These are phyloP conservation scores for Metschnikowia santaceciliae DNA, from an alignment of 805 yeast species.

Conservation along the genomic window DNA sequence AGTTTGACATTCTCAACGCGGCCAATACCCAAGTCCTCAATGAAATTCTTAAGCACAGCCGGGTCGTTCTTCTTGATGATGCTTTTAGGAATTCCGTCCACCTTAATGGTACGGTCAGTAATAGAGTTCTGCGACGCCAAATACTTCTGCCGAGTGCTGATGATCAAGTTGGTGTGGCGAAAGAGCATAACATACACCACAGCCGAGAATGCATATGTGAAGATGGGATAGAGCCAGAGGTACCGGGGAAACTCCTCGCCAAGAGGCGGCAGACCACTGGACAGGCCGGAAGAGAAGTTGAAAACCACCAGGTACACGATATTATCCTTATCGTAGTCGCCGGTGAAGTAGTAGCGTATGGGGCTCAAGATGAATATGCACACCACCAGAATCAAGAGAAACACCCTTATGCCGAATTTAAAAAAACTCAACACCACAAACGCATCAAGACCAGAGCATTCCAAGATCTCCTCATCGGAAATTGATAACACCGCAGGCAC, in stretches of 20 bases:
- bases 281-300: constrained; percentile 2
- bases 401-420: constrained; percentile 27
- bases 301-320: constrained; percentile 16
- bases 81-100: constrained; percentile 51
- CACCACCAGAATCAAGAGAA: constrained; percentile 18
- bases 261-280: constrained; percentile 21
- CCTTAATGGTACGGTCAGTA: constrained; percentile 54
- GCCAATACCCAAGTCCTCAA: constrained; percentile 55
- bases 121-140: constrained; percentile 57
- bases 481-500: constrained; percentile 22
- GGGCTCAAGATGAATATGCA: constrained; percentile 36
- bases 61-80: constrained; percentile 38
- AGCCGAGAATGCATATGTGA: constrained; percentile 52
- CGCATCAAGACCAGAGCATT: constrained; percentile 26
- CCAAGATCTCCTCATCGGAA: constrained; percentile 24
- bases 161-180: constrained; percentile 45
- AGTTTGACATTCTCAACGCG: constrained; percentile 48
- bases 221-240: constrained; percentile 51
- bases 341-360: constrained; percentile 36
- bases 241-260: constrained; percentile 39
- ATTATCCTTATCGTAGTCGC: constrained; percentile 41
- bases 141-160: constrained; percentile 52
- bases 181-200: constrained; percentile 44
- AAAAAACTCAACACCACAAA: constrained; percentile 38
- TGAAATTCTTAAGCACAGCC: constrained; percentile 40